Evolutionary conservation across 352 stramenopile genomes (phyloP).

Genomic region (Globisporangium takayamanum): DNA sequence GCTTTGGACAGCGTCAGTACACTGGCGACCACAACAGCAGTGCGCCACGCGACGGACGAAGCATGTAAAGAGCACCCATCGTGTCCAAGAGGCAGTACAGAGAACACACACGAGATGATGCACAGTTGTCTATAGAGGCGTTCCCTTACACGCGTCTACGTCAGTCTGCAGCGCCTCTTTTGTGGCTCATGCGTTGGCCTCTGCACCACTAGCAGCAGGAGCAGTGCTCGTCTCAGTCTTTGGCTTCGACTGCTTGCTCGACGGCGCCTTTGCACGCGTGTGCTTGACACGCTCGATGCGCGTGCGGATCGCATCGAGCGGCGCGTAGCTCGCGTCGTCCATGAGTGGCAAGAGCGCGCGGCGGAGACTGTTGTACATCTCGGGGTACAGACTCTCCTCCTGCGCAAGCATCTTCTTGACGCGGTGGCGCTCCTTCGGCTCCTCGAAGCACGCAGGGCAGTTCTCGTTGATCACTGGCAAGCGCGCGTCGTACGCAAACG

Average conservation of each 20-base stretch:
- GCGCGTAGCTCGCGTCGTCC: constrained; percentile 63
- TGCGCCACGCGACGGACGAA: too few relatives aligned
- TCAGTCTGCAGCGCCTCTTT: too few relatives aligned
- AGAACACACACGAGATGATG: too few relatives aligned
- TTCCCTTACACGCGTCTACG: too few relatives aligned
- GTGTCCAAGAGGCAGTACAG: too few relatives aligned
- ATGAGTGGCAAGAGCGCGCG: constrained; percentile 73
- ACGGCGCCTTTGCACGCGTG: constrained; percentile 26
- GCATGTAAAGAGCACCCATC: too few relatives aligned
- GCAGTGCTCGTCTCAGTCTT: too few relatives aligned
- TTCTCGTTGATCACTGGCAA: constrained; percentile 99
- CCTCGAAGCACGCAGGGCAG: constrained; percentile 98
- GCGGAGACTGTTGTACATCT: constrained; percentile 74
- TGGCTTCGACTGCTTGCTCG: constrained; percentile 19
- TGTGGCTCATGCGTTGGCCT: too few relatives aligned
- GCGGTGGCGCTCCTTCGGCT: constrained; percentile 94
- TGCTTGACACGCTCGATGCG: constrained; percentile 51
- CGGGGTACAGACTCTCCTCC: constrained; percentile 91
- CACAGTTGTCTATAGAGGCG: too few relatives aligned
- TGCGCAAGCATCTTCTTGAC: constrained; percentile 97
- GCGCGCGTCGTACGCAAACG: constrained; percentile 74
- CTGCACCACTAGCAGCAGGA: too few relatives aligned
- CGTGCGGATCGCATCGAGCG: constrained; percentile 43
- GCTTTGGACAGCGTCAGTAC: too few relatives aligned
- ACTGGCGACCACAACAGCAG: too few relatives aligned